Base-by-base conservation (phyloP, 192 early-diverging fungal species). In the Coemansia sp. region DNA sequence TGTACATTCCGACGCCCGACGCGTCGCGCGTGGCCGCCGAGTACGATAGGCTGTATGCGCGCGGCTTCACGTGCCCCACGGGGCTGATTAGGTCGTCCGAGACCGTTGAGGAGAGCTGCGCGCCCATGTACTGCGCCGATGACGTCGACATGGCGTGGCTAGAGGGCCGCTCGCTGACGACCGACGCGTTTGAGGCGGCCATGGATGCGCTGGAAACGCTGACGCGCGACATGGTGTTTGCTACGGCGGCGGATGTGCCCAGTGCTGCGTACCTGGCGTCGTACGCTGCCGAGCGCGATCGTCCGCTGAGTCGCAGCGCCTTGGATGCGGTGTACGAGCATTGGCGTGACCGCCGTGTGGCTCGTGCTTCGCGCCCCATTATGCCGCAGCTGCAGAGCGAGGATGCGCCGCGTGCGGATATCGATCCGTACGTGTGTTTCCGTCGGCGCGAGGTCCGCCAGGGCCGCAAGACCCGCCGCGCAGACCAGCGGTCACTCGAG, bases 391-490 rank as follows among this genome's bases (percentile, higher is more conserved):
- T 76, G 14, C 74, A 81, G 72, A 76, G 70, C 44, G 89, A 91
- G 42, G 85, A 91, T 19, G 67, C 74, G 22, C 51, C 72, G 5
- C 80, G 81, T 36, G 69, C 84, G 34, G 94, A 97, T 50, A 74
- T 76, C 23, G 90, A 97, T 60, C 93, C 96, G 10, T 99, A 95
- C 64, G 84, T 95, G 17, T 99, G 96, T 61, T 99, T 99, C 80
- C 87, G 96, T 43, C 87, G 89, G 37, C 85, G 96, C 48, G 96
- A 99, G 64, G 83, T 92, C 46, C 90, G 89, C 54, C 80, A 83
- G 18, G 64, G 91, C 19, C 87, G 94, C 27, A 95, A 94, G 58
- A 91, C 91, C 3, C 65, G 92, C 36, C 85, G 91, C 10, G 83
- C 85, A 5, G 96, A 99, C 55, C 80, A 85, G 36, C 84, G 86